Base-by-base conservation (phyloP, 352 stramenopile genomes). In the Globisporangium ultimum region DNA sequence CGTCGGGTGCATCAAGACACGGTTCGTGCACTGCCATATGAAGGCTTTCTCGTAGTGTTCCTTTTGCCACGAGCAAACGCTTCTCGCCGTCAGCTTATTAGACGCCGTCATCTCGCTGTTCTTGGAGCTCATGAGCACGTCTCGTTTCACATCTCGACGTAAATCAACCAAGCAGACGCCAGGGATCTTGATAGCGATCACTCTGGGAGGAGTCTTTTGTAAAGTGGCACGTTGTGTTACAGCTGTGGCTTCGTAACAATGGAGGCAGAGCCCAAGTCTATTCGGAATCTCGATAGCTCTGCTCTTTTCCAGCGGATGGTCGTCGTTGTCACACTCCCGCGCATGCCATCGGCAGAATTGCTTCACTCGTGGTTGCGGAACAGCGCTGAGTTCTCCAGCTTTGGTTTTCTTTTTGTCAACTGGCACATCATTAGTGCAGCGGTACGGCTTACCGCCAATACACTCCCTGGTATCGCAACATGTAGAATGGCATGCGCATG, bases 211-310 rank as follows among this genome's bases (percentile, higher is more conserved):
- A 0, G 64, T 55, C 21, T 78, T 85, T n/a, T 85, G 77, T 3
- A 87, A 51, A 21, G 75, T 78, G 12, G 53, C 63, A 4, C 80
- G 75, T 10, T 78, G 56, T 1, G 59, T 71, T 8, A 65, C 53
- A 8, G 74, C 78, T 17, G 77, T 87, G 6, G 53, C 52, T 55
- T 82, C 72, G 48, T 82, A 92, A 53, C 83, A 92, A 15, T 61
- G 15, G 3, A 90, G 55, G 53, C 83, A 92, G 54, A 84, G 57
- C 0, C 70, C 83, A 8, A 67, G 61, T 24, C 79, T 75, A 53
- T 92, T 92, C 4, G 80, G 61, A 13, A 87, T 71, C 32, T 89
- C 72, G 42, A 89, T 85, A 7, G 42, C 68, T n/a, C 56, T 55
- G 6, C 68, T 82, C 11, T 59, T 65, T 17, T 87, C 75, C 50